These are phyloP conservation scores for Septoria petroselini DNA, from an alignment of 2,329 filamentous ascomycete genomes.

Conservation along the genomic window DNA sequence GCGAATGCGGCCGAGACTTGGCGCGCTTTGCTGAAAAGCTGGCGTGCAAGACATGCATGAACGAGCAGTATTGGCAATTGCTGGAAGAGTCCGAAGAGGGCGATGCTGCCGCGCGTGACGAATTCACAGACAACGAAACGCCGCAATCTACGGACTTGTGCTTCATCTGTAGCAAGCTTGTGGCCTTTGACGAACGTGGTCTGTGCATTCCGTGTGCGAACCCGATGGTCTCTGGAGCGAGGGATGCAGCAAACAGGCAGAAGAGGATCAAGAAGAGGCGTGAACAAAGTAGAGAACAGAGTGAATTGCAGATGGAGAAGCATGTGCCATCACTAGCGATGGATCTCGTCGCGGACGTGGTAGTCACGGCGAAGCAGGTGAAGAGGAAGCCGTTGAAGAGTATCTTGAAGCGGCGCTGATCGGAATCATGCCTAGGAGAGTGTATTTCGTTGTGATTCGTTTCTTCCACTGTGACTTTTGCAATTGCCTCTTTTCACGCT, in stretches of 20 bases:
- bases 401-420: constrained; percentile 4
- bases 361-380: neutral
- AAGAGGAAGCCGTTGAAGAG: constrained; percentile 1
- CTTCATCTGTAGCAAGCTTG: neutral
- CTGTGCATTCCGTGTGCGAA: constrained; percentile 8
- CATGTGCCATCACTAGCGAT: too few species aligned
- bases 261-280: neutral
- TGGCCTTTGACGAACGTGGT: constrained; percentile 3
- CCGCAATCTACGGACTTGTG: neutral
- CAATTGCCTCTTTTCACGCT: too few species aligned
- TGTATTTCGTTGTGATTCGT: too few species aligned
- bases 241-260: neutral
- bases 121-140: neutral
- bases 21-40: neutral
- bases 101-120: neutral
- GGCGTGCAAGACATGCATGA: constrained; percentile 2
- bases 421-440: too few species aligned
- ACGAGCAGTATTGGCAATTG: neutral
- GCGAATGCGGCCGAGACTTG: neutral
- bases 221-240: constrained; percentile 1
- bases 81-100: neutral
- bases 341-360: neutral
- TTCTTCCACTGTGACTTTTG: too few species aligned
- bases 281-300: neutral
- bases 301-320: too few species aligned